Evolutionary conservation across 768 basidiomycete species (phyloP), one percentile per base, ranked within the genome.

Genomic region (Sporobolomyces roseus): DNA sequence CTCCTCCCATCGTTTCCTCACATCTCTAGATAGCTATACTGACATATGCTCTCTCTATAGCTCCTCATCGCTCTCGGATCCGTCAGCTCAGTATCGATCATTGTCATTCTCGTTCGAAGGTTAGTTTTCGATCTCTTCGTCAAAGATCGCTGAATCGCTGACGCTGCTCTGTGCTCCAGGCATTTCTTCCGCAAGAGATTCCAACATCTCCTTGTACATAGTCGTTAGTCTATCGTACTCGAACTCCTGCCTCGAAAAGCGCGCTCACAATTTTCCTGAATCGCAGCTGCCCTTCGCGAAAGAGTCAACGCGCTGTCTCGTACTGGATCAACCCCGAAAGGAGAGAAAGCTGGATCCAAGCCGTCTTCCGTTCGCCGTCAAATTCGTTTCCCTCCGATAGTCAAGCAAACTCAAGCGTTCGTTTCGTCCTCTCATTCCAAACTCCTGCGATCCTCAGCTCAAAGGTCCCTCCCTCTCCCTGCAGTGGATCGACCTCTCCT

Each of bases 11-110:
- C n/a, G n/a, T n/a, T n/a, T n/a, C n/a, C n/a, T n/a, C n/a, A n/a
- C n/a, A n/a, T n/a, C n/a, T n/a, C n/a, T n/a, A n/a, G n/a, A n/a
- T n/a, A 46, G 45, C 25, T 50, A 25, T 27, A 13, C 5, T 41
- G 13, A 54, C 41, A 82, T 71, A 87, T 87, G 87, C 82, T 25
- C 29, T 9, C n/a, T 53, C 35, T 38, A 13, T 16, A 54, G 51
- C 65, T 59, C 29, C 67, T 61, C 61, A 41, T 8, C 35, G n/a
- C 51, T 59, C 53, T 33, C 46, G 48, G 23, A 38, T n/a, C 71
- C 56, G 33, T 35, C 41, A 33, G 54, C 62, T 54, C 45, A 60
- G 30, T 56, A 29, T 38, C n/a, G 29, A 46, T 65, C 46, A 55
- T 35, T 30, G 63, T 68, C 29, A n/a, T 73, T 8, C 69, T 63